Percentiles rank a stretch among this genome's conserved stretches.
These are phyloP conservation scores for Chlorella sorokiniana DNA, from an alignment of 139 green algal species.

Conservation along the genomic window DNA sequence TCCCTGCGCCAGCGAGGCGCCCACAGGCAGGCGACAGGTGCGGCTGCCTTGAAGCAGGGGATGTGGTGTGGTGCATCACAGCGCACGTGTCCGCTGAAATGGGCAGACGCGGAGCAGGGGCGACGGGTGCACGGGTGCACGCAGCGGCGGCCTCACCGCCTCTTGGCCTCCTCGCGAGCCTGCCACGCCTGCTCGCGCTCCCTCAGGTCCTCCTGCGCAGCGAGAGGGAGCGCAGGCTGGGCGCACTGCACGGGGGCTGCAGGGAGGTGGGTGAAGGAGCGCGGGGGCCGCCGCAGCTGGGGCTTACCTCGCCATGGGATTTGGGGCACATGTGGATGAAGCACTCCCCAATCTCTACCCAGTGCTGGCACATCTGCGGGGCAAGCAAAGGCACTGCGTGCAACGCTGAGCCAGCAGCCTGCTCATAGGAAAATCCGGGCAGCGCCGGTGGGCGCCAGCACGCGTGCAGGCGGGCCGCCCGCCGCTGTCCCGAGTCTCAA, in stretches of 20 bases:
- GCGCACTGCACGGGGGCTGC: not conserved
- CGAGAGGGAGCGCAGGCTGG: not conserved
- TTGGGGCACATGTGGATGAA: slow-evolving; percentile 10
- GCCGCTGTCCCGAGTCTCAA: not conserved
- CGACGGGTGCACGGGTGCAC: not conserved
- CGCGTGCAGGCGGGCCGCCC: not conserved
- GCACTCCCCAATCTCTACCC: slow-evolving; percentile 5
- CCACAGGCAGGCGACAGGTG: too few relatives aligned
- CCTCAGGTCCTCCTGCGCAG: slow-evolving; percentile 1
- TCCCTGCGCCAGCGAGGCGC: not conserved
- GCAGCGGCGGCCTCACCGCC: slow-evolving; percentile 1
- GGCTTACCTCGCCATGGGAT: slow-evolving; percentile 22
- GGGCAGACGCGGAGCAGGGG: not conserved
- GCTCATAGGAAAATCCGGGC: not conserved
- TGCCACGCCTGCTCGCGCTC: slow-evolving; percentile 1
- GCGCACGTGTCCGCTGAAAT: too few relatives aligned
- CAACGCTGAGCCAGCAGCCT: too few relatives aligned
- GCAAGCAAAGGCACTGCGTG: not conserved
- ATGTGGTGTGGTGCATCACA: too few relatives aligned
- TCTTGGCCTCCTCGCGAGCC: not conserved
- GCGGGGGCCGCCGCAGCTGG: too few relatives aligned
- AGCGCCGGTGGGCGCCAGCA: not conserved
- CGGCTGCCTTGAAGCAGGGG: too few relatives aligned
- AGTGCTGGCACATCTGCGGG: slow-evolving; percentile 7
- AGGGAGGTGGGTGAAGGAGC: not conserved